Evolutionary conservation across 208 protist species (phyloP), one percentile per base, ranked within the genome.

Genomic region (Trypanosoma cruzi): DNA sequence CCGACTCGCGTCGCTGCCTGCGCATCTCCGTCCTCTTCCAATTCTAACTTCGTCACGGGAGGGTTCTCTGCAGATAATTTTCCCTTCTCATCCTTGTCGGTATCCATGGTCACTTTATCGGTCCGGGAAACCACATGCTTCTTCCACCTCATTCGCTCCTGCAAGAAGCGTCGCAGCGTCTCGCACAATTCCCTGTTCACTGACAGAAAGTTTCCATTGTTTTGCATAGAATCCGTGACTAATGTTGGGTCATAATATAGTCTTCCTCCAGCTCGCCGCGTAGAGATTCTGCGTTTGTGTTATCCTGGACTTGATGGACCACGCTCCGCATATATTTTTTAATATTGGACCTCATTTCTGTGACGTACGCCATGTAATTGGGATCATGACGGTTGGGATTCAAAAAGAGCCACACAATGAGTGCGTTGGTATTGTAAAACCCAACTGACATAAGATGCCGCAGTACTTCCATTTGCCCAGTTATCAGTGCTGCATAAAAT

Each of bases 401-500:
- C 26, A 84, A 61, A 68, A 91, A 88, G 34, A 94, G 74, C 59
- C 88, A 67, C 29, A 85, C 79, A 44, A 84, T 75, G 26, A 94
- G 80, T 7, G 85, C 85, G 37, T 89, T 82, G 8, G 71, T 67
- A 68, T 87, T 79, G 65, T 85, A 89, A 66, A 88, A 90, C 24
- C 86, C 85, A 58, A 85, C 77, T 6, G 73, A 75, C 6, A 90
- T 75, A 4, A 94, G 42, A 34, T 68, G 82, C 18, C 57, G 59
- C 31, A 92, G 28, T 53, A 90, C 80, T 24, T 90, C 85, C 22
- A 92, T 70, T 59, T 92, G 85, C 8, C 85, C 89, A 55, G 68
- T 63, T 4, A 94, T 61, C 18, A 94, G 66, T n/a, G 81, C 82
- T 3, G 82, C 75, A 54, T 82, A 94, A 64, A 94, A 85, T 36